Evolutionary conservation across 495 filamentous ascomycete species (phyloP).

Genomic region (Wilcoxina mikolae): DNA sequence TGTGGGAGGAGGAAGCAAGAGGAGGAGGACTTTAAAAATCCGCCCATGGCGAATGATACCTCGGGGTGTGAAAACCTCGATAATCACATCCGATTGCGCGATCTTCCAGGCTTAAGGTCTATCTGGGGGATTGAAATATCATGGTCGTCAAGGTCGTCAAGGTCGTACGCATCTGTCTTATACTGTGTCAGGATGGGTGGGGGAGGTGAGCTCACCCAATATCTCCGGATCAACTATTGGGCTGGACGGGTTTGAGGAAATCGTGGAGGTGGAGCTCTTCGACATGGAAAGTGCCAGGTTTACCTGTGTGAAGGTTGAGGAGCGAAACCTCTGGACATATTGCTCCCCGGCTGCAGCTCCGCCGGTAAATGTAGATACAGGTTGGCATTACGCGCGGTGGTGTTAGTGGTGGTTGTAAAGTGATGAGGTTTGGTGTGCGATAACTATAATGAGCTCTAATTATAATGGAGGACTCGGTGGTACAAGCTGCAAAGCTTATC

Average conservation of each 20-base stretch:
- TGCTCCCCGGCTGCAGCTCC: slow-evolving; percentile 18
- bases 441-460: background rate
- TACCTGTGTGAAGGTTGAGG: no score
- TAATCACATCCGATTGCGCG: background rate
- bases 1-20: no score
- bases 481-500: background rate
- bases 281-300: no score
- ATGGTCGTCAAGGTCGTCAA: no score
- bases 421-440: background rate
- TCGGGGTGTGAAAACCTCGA: background rate
- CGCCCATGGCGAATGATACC: background rate
- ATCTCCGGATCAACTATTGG: background rate
- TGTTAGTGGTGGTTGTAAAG: background rate
- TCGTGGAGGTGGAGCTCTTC: slow-evolving; percentile 10
- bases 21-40: background rate
- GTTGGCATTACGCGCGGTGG: background rate
- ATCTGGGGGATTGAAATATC: no score
- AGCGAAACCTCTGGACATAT: slow-evolving; percentile 17
- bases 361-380: slow-evolving; percentile 13
- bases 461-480: background rate
- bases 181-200: slow-evolving; percentile 10
- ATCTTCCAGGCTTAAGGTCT: slow-evolving; percentile 2
- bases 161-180: background rate
- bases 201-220: slow-evolving; percentile 14
- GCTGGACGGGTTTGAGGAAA: slow-evolving; percentile 7